A percentile compares a stretch with the other conserved stretches of the same genome.
These are phyloP conservation scores for Trametes punicea DNA, from an alignment of 768 basidiomycete species.

Conservation along the genomic window DNA sequence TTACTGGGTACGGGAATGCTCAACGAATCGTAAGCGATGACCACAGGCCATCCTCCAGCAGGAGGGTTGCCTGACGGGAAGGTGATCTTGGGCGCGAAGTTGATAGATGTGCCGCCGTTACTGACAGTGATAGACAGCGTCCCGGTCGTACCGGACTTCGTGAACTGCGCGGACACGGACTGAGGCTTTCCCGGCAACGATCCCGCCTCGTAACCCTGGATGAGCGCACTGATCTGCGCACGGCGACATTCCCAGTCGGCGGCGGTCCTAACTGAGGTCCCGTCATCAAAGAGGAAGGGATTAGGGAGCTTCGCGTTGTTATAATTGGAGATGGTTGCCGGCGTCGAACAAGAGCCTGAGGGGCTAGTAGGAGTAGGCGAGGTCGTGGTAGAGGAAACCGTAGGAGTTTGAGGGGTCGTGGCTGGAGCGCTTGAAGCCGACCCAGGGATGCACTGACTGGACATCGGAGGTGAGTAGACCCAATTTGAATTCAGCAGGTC, in stretches of 20 bases:
- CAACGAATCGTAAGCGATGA: constrained; percentile 49
- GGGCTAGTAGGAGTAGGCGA: constrained; percentile 4
- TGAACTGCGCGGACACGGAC: constrained; percentile 43
- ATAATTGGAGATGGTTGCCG: constrained; percentile 26
- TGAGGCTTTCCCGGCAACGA: constrained; percentile 45
- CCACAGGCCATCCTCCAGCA: constrained; percentile 39
- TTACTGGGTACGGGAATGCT: constrained; percentile 34
- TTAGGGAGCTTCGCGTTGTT: constrained; percentile 46
- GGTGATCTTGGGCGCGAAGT: constrained; percentile 45
- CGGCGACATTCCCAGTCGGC: constrained; percentile 52
- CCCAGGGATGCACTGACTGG: constrained; percentile 19
- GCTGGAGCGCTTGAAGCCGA: constrained; percentile 2
- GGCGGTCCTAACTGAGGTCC: constrained; percentile 39
- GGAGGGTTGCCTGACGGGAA: constrained; percentile 44
- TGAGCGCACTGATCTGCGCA: constrained; percentile 44
- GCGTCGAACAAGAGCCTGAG: constrained; percentile 20
- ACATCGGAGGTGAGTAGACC: background rate
- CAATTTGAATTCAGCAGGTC: too few species aligned
- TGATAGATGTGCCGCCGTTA: constrained; percentile 45
- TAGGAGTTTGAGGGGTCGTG: background rate
- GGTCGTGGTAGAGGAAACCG: background rate
- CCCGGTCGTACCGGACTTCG: constrained; percentile 29
- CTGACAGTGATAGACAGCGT: constrained; percentile 49
- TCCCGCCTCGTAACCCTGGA: constrained; percentile 54
- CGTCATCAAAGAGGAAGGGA: constrained; percentile 51